Evolutionary conservation across 2,329 filamentous ascomycete genomes (phyloP).

Genomic region (Colletotrichum chrysophilum): DNA sequence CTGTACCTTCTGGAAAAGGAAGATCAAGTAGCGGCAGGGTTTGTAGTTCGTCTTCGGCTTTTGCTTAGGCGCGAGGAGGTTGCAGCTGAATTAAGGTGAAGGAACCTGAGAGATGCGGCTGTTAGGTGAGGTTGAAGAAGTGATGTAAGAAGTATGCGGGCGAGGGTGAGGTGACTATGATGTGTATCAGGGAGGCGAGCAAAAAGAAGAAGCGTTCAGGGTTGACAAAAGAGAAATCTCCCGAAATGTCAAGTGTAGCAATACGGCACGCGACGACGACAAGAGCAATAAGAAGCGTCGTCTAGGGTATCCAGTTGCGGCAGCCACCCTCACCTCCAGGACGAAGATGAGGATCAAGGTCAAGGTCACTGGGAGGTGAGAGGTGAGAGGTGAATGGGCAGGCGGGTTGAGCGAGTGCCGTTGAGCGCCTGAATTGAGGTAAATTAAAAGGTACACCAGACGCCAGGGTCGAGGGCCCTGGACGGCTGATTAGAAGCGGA

Average conservation of each 20-base stretch:
- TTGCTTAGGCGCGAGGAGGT: not conserved
- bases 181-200: not conserved
- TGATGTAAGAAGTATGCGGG: not conserved
- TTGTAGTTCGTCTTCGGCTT: not conserved
- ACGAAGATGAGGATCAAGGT: not conserved
- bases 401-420: not conserved
- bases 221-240: not conserved
- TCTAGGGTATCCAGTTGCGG: not conserved
- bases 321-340: not conserved
- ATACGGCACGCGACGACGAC: not conserved
- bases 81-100: not conserved
- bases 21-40: not conserved
- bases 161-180: not conserved
- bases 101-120: not conserved
- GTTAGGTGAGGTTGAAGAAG: not conserved
- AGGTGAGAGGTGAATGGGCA: not conserved
- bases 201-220: not conserved
- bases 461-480: not conserved
- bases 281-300: not conserved
- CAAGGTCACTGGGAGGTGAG: not conserved
- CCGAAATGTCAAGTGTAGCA: not conserved
- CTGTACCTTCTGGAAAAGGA: not conserved
- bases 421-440: not conserved
- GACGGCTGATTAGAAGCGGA: conserved; percentile 10
- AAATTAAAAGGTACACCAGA: not conserved